Evolutionary conservation across 805 yeast species (phyloP), one percentile per base, ranked within the genome.

Genomic region (Metschnikowia shivogae): DNA sequence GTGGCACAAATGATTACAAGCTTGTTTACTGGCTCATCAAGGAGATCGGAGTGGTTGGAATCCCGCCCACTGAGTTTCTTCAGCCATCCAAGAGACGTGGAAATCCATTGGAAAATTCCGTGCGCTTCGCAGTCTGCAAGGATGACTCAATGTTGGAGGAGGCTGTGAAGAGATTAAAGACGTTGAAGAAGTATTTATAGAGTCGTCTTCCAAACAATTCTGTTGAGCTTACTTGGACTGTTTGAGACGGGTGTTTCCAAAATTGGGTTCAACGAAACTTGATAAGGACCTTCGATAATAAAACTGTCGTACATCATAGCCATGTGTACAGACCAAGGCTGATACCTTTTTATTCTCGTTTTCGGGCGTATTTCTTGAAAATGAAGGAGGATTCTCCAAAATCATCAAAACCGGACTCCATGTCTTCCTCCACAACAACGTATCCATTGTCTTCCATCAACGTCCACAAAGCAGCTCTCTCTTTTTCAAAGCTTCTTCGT

Each of bases 11-110:
- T 52, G 99, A 93, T 68, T 93, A 89, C 74, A 81, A 80, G 61
- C 74, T 84, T 52, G 95, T 96, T 0, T 88, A 87, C 67, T 93
- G 98, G 97, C 74, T 93, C 48, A 89, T 89, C 58, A 83, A 81
- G 61, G 96, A 89, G 61, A 64, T 92, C 46, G 99, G 99, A 9
- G 95, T 93, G 34, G 98, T 93, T 17, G 85, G 96, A 4, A 93
- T 93, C 52, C 99, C 99, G 9, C 98, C 98, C 26, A 85, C 96
- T n/a, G 98, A 92, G 65, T 93, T 93, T 60, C 81, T 87, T 58
- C 76, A 82, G 36, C 77, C 81, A 8, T 81, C 78, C 48, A 81
- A 85, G 53, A 64, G 72, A 55, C 48, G 49, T 17, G 89, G 86
- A 28, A 72, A 78, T 45, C 80, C 83, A 13, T 89, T 92, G 45